Evolutionary conservation across 306 rosid species (phyloP).

Genomic region (Astragalus glycyphyllos): DNA sequence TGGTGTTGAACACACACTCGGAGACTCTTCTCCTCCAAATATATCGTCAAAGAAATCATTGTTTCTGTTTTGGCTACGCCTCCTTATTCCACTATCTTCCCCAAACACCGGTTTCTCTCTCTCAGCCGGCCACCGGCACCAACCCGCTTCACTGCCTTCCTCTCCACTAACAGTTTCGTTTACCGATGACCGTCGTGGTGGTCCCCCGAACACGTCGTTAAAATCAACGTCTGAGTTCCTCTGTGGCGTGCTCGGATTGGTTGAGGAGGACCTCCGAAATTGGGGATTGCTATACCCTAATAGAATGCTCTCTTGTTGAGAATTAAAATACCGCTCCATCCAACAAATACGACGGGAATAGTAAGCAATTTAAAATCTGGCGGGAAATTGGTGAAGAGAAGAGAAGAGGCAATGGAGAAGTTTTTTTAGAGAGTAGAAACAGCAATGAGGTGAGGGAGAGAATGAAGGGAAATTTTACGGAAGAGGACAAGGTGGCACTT

Average conservation of each 20-base stretch:
- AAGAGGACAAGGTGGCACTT: slow-evolving; percentile 3
- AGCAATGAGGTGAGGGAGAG: neutral
- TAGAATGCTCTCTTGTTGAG: slow-evolving; percentile 61
- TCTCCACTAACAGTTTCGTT: slow-evolving; percentile 45
- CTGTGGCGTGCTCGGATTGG: slow-evolving; percentile 46
- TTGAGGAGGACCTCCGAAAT: slow-evolving; percentile 14
- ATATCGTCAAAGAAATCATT: slow-evolving; percentile 81
- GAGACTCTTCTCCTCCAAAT: slow-evolving; percentile 66
- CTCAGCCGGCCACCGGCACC: slow-evolving; percentile 48
- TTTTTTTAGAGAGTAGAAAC: neutral
- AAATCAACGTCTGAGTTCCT: slow-evolving; percentile 74
- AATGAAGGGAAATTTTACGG: neutral
- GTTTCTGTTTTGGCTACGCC: slow-evolving; percentile 55
- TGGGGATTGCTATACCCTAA: slow-evolving; percentile 45
- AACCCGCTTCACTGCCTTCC: slow-evolving; percentile 27
- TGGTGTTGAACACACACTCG: slow-evolving; percentile 55
- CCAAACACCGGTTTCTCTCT: slow-evolving; percentile 86
- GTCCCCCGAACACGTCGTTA: slow-evolving; percentile 88
- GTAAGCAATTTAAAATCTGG: slow-evolving; percentile 37
- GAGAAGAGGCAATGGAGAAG: neutral
- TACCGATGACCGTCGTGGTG: slow-evolving; percentile 71
- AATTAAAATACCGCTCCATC: slow-evolving; percentile 59
- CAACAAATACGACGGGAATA: neutral
- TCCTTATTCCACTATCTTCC: slow-evolving; percentile 51
- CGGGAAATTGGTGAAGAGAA: slow-evolving; percentile 40